Evolutionary conservation across 306 rosid species (phyloP).

Genomic region (Mucuna pruriens): DNA sequence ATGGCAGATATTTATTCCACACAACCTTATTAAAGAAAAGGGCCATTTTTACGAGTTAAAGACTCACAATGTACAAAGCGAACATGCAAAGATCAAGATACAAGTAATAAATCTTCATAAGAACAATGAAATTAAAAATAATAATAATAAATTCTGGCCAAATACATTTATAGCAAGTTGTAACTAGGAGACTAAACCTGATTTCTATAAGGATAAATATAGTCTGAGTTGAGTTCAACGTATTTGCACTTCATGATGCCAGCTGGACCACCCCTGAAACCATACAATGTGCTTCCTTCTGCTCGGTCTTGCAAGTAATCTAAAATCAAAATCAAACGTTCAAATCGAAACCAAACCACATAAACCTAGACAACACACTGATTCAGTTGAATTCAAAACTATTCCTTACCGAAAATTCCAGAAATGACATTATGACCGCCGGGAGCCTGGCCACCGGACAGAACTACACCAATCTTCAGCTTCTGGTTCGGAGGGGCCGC

Average conservation of each 20-base stretch:
- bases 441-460: slow-evolving; percentile 99
- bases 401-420: slow-evolving; percentile 80
- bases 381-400: not conserved
- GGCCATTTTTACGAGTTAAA: not conserved
- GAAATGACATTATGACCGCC: slow-evolving; percentile 98
- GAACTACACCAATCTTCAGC: slow-evolving; percentile 88
- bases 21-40: not conserved
- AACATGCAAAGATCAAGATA: not conserved
- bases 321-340: slow-evolving; percentile 33
- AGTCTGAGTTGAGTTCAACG: slow-evolving; percentile 74
- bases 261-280: slow-evolving; percentile 96
- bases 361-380: not conserved
- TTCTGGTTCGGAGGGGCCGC: slow-evolving; percentile 44
- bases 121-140: not conserved
- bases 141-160: not conserved
- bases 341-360: slow-evolving; percentile 10
- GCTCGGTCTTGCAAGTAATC: slow-evolving; percentile 93
- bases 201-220: slow-evolving; percentile 89
- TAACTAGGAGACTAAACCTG: slow-evolving; percentile 59
- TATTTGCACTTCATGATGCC: slow-evolving; percentile 97
- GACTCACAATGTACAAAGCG: not conserved
- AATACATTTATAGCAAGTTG: slow-evolving; percentile 10
- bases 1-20: slow-evolving; percentile 16
- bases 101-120: not conserved
- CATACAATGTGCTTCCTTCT: slow-evolving; percentile 86